Conservation (phyloP, 768 basidiomycete species). For the Lentinula sp. region DNA sequence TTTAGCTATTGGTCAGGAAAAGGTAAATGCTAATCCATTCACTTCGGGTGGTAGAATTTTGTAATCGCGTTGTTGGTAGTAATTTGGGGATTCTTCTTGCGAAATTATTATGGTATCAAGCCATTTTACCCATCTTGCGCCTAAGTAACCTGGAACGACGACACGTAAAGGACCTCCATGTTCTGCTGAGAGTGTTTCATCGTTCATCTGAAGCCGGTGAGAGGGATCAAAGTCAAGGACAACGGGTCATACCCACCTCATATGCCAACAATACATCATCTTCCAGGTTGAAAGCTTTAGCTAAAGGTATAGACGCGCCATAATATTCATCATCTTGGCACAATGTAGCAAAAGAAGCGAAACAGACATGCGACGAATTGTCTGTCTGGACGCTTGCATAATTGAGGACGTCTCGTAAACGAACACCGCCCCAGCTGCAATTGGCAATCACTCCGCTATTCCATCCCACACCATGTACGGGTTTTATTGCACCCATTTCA, state of each 20-base stretch:
- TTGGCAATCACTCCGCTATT: conserved; percentile 67
- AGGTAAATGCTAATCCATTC: conserved; percentile 9
- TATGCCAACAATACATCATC: conserved; percentile 57
- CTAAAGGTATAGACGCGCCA: conserved; percentile 56
- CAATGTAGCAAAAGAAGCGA: conserved; percentile 51
- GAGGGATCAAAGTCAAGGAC: not conserved
- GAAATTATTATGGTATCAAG: conserved; percentile 55
- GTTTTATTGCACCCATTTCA: conserved; percentile 55
- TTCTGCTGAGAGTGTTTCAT: conserved; percentile 46
- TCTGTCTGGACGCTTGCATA: conserved; percentile 29
- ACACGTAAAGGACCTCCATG: conserved; percentile 66
- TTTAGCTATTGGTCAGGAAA: conserved; percentile 1
- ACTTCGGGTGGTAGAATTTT: conserved; percentile 53
- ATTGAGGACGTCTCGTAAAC: conserved; percentile 50
- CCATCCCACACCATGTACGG: conserved; percentile 59
- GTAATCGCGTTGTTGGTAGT: conserved; percentile 70
- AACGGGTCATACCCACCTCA: conserved; percentile 31
- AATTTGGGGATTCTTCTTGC: conserved; percentile 52
- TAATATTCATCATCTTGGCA: conserved; percentile 61
- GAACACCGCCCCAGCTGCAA: conserved; percentile 58
- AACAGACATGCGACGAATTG: conserved; percentile 44
- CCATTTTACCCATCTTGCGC: conserved; percentile 78
- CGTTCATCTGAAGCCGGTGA: conserved; percentile 51
- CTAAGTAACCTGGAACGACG: conserved; percentile 60
- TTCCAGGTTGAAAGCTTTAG: conserved; percentile 37